Base-by-base conservation (phyloP, 2,329 filamentous ascomycete genomes). In the Ascocoryne sarcoides region DNA sequence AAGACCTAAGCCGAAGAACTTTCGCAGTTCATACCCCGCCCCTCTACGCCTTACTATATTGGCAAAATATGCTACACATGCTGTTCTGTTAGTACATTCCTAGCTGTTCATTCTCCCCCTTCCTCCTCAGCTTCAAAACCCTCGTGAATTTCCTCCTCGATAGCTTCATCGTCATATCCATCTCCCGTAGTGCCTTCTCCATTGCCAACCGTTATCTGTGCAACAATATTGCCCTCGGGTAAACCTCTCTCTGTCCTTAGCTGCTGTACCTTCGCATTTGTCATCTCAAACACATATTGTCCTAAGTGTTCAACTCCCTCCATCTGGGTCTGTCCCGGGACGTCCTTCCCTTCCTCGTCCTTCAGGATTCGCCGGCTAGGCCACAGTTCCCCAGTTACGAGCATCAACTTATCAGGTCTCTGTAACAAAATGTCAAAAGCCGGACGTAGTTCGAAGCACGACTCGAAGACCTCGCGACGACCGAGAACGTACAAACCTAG, bases 241-340 rank as follows among this genome's bases (percentile, higher is more conserved):
- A 60, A 42, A 2, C 57, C 56, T 33, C 49, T 49, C 39, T 59
- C 49, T 17, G 51, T 49, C 34, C 53, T 50, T 12, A 60, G 26
- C 37, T 61, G 56, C 39, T 55, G 48, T 4, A 60, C 51, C 31
- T 56, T 60, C 8, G 57, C 42, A 23, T 82, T 76, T 3, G 88
- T 94, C 87, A 98, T 98, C 62, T 98, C 86, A 60, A 78, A 95
- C 16, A 98, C 90, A 61, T 95, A 98, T 64, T 95, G 84, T 0
- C 92, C 92, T 26, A 98, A 63, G 65, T 98, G 92, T 66, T 98
- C 90, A 1, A 96, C 81, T 23, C 84, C 77, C 54, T 90, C 84
- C 85, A 98, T 96, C 15, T 77, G 70, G 1, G 79, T 81, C 53
- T 76, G 72, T 10, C 72, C 72, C 2, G 69, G 64, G 5, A 75